phyloP scores from a whole-genome alignment of 1,284 basidiomycete species.

The Trichosporon faecale region DNA sequence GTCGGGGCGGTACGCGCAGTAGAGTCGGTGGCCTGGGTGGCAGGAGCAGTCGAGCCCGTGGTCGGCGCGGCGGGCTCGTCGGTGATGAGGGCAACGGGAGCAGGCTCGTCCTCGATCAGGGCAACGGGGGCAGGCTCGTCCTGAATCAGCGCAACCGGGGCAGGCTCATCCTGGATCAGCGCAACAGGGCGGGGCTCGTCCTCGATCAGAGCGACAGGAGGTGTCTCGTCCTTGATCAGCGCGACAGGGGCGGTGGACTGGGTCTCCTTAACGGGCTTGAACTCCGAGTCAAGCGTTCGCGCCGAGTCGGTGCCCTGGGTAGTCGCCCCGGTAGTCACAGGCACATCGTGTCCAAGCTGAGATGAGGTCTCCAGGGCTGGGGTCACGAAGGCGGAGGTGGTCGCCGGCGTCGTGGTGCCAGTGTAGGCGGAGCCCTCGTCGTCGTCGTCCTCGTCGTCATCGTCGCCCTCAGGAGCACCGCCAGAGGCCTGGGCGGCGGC shows the following conservation, averaged over 20 bases:
- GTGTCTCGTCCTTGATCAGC: no score
- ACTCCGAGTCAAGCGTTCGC: background rate
- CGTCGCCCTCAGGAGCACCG: background rate
- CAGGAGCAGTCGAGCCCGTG: background rate
- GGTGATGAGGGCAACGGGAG: no score
- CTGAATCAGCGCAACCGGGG: no score
- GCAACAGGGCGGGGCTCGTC: no score
- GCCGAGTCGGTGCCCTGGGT: background rate
- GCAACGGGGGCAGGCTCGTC: no score
- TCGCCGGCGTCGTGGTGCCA: constrained; percentile 2
- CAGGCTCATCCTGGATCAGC: no score
- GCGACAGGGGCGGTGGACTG: background rate
- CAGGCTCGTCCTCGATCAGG: no score
- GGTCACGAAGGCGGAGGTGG: constrained; percentile 12
- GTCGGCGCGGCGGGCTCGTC: no score
- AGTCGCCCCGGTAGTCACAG: background rate
- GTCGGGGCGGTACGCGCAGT: background rate
- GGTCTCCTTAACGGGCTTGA: background rate
- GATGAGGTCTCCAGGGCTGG: constrained; percentile 5
- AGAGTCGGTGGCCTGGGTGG: background rate
- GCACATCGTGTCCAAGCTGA: constrained; percentile 8
- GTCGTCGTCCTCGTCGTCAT: constrained; percentile 12
- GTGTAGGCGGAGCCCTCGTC: background rate
- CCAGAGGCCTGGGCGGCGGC: background rate
- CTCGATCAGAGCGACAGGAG: no score